Conservation (phyloP, 2,329 filamentous ascomycete species). For the Dactylonectria macrodidyma region DNA sequence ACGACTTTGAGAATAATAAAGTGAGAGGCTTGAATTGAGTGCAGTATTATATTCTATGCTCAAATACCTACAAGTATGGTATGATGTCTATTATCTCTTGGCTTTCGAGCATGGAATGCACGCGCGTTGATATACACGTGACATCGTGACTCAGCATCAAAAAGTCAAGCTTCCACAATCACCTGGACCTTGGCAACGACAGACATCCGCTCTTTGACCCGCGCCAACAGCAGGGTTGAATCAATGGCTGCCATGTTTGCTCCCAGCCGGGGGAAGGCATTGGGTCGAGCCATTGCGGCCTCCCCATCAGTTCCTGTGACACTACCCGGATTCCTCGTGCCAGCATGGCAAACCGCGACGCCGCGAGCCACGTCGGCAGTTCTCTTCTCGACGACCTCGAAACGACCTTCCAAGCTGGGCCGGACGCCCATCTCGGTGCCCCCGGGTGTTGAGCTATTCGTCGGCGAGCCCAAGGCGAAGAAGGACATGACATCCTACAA, state of each 20-base stretch:
- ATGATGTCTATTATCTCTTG: too few species aligned
- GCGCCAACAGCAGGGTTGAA: constrained; percentile 23
- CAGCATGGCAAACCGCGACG: constrained; percentile 74
- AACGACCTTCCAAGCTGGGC: constrained; percentile 86
- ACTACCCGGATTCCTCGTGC: constrained; percentile 81
- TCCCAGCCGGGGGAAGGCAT: constrained; percentile 72
- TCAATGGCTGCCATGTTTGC: constrained; percentile 72
- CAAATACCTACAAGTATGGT: too few species aligned
- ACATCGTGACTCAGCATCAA: constrained; percentile 53
- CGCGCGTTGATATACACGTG: constrained; percentile 42
- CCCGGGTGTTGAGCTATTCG: constrained; percentile 83
- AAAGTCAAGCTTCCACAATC: constrained; percentile 48
- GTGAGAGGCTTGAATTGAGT: too few species aligned
- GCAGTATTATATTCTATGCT: too few species aligned
- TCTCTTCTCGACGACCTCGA: constrained; percentile 79
- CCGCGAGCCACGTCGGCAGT: constrained; percentile 48
- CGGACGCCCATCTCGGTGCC: constrained; percentile 85
- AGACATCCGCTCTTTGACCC: constrained; percentile 34
- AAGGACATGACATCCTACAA: constrained; percentile 72
- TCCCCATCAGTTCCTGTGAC: constrained; percentile 63
- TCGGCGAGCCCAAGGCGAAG: constrained; percentile 73
- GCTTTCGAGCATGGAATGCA: too few species aligned
- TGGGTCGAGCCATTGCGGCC: constrained; percentile 67
- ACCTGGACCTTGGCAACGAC: constrained; percentile 32
- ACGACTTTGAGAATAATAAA: too few species aligned